Base-by-base conservation (phyloP, 352 stramenopile genomes). In the Phytophthora sansomeana region DNA sequence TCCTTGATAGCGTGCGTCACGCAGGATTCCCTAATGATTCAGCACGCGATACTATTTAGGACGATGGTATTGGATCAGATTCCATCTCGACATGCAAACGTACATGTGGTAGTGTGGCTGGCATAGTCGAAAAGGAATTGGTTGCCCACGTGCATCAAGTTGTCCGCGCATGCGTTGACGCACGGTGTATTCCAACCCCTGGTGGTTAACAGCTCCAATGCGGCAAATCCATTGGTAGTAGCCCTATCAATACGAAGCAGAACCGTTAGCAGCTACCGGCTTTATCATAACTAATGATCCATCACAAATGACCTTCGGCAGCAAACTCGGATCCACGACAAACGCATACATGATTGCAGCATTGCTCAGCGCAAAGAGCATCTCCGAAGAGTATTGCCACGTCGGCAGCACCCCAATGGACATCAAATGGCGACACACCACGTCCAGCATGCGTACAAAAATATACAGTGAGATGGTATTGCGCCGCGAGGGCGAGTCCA, bases 41-140 rank as follows among this genome's bases (percentile, higher is more conserved):
- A 53, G 19, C 29, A 46, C 35, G 28, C 35, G 14, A 52, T 32
- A 55, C 44, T 1, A 7, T 10, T 53, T 33, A 43, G 11, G 3
- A 17, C 9, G 24, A 39, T 50, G 41, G 35, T 44, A 19, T n/a
- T 47, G 6, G 41, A 28, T 9, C 26, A 17, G 32, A 13, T 38
- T 38, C 32, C 6, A 44, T 47, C 17, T 47, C 38, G 41, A 26
- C 41, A 47, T 6, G 19, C 19, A 47, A 21, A 29, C 41, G 49
- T 91, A 92, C 87, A 89, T 81, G 80, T 96, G 88, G 48, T 92
- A 95, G 67, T 96, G 88, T 19, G 88, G 88, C 68, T 96, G 88
- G 39, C 88, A 96, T 16, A 77, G 63, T 5, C 85, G 87, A 61
- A 95, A 96, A 9, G 72, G 41, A 21, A 92, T 58, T 9, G 65